phyloP scores from a whole-genome alignment of 2,329 filamentous ascomycete species.

The Hypoxylon sp. region DNA sequence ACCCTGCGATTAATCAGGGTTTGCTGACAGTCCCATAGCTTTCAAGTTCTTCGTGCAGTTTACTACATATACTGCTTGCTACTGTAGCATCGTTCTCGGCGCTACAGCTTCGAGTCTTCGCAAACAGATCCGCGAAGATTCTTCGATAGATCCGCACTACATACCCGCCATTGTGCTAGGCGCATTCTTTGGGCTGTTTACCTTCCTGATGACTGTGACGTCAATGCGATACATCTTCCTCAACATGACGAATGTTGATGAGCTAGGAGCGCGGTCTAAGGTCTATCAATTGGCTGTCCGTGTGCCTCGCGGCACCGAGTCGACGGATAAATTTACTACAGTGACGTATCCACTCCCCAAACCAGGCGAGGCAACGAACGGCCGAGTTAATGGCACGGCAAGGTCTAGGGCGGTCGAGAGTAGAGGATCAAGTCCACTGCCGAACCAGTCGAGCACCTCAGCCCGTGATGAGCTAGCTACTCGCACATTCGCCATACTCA shows the following conservation, averaged over 20 bases:
- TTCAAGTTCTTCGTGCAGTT: slow-evolving; percentile 97
- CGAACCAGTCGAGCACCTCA: slow-evolving; percentile 36
- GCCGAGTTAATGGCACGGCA: slow-evolving; percentile 31
- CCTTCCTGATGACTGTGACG: slow-evolving; percentile 80
- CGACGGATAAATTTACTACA: slow-evolving; percentile 62
- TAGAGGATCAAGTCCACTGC: slow-evolving; percentile 26
- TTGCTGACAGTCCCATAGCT: slow-evolving; percentile 60
- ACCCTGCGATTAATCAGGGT: background rate
- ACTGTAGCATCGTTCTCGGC: slow-evolving; percentile 75
- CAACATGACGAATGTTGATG: slow-evolving; percentile 90
- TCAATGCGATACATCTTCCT: slow-evolving; percentile 77
- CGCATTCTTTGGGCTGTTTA: slow-evolving; percentile 84
- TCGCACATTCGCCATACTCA: slow-evolving; percentile 84
- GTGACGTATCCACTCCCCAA: slow-evolving; percentile 72
- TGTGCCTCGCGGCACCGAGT: slow-evolving; percentile 67
- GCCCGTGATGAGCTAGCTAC: slow-evolving; percentile 64
- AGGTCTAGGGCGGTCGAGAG: slow-evolving; percentile 15
- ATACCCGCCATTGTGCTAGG: slow-evolving; percentile 76
- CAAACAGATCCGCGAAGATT: slow-evolving; percentile 63
- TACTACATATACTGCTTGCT: slow-evolving; percentile 78
- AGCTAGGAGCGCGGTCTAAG: slow-evolving; percentile 72
- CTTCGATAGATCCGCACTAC: slow-evolving; percentile 69
- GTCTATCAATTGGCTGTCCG: slow-evolving; percentile 82
- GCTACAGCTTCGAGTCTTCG: slow-evolving; percentile 75
- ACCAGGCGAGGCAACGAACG: slow-evolving; percentile 42